These are phyloP conservation scores for Mikania micrantha DNA, from an alignment of 129 eudicot species.

Conservation along the genomic window DNA sequence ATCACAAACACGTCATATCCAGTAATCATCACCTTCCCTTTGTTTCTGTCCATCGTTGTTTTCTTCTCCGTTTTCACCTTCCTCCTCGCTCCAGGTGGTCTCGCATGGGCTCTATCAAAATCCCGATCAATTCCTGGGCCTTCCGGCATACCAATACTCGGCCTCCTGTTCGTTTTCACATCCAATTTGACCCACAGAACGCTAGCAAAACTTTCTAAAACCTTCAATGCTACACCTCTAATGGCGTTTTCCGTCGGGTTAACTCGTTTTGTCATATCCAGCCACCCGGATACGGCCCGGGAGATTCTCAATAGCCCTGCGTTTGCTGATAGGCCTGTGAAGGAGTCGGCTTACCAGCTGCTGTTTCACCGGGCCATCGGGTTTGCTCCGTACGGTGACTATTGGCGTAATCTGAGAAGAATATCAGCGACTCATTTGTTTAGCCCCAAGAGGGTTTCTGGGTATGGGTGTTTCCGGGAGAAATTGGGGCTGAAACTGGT, in stretches of 20 bases:
- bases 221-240: slow-evolving; percentile 30
- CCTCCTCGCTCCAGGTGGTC: slow-evolving; percentile 74
- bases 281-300: slow-evolving; percentile 65
- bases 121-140: slow-evolving; percentile 71
- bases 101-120: slow-evolving; percentile 80
- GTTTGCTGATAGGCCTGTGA: slow-evolving; percentile 83
- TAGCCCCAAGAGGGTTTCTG: slow-evolving; percentile 45
- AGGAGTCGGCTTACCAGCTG: slow-evolving; percentile 79
- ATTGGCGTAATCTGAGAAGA: slow-evolving; percentile 77
- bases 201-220: slow-evolving; percentile 31
- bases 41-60: slow-evolving; percentile 22
- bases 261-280: slow-evolving; percentile 64
- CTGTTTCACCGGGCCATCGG: slow-evolving; percentile 90
- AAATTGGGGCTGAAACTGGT: slow-evolving; percentile 55
- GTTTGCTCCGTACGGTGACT: slow-evolving; percentile 84
- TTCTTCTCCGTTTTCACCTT: slow-evolving; percentile 42
- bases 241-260: slow-evolving; percentile 91
- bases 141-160: slow-evolving; percentile 59
- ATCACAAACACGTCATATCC: slow-evolving; percentile 14
- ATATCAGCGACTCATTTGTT: slow-evolving; percentile 69
- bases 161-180: slow-evolving; percentile 44
- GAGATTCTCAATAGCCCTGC: slow-evolving; percentile 60
- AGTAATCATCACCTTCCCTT: slow-evolving; percentile 10
- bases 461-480: slow-evolving; percentile 38
- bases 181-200: slow-evolving; percentile 43